phyloP scores from a whole-genome alignment of 1,284 basidiomycete genomes.

The Sanghuangporus sanghuang region DNA sequence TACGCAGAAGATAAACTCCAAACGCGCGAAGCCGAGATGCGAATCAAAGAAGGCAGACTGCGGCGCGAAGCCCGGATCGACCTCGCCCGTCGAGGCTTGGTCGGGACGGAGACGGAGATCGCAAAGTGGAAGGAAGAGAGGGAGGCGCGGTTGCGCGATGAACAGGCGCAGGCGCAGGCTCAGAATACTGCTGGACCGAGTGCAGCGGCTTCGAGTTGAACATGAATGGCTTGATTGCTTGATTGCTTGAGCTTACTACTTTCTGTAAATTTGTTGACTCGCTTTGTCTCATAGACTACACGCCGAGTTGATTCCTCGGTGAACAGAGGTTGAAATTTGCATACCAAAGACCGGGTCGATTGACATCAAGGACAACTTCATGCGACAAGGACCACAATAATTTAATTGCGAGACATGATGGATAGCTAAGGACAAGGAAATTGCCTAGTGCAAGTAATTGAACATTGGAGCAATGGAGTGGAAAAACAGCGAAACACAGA shows the following conservation, averaged over 20 bases:
- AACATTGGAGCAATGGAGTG: neutral
- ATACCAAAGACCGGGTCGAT: too few species aligned
- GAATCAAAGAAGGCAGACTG: constrained; percentile 62
- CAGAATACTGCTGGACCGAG: neutral
- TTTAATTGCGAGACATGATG: neutral
- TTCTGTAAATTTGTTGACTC: too few species aligned
- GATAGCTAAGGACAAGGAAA: neutral
- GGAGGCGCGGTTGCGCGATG: constrained; percentile 24
- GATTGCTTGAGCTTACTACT: neutral
- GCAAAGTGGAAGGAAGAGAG: constrained; percentile 65
- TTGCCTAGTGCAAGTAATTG: neutral
- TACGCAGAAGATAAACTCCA: constrained; percentile 74
- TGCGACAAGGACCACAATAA: too few species aligned
- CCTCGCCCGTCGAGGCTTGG: constrained; percentile 65
- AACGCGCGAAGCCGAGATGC: constrained; percentile 60
- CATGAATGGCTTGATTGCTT: neutral
- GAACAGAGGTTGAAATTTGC: too few species aligned
- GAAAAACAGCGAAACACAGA: neutral
- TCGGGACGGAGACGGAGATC: constrained; percentile 81
- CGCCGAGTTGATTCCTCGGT: too few species aligned
- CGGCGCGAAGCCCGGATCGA: constrained; percentile 72
- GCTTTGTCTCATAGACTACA: too few species aligned
- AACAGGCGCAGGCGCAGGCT: neutral
- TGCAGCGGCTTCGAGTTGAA: neutral
- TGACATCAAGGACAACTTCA: too few species aligned